Evolutionary conservation across 192 early-diverging fungal species (phyloP), one percentile per base, ranked within the genome.

Genomic region (Umbelopsis sp.): DNA sequence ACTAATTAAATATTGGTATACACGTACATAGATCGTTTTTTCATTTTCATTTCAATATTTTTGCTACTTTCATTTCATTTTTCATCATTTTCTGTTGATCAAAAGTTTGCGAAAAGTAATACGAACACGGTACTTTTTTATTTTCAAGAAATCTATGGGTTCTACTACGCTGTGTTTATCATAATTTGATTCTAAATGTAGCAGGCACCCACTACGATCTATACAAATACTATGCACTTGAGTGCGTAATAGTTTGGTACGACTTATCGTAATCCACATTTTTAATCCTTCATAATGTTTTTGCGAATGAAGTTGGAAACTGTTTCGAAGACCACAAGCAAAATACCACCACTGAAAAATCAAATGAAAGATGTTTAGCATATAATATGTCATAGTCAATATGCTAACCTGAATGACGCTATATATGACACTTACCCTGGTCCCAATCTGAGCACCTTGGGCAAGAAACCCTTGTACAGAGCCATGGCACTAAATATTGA

Each of bases 381-480:
- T 81, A 69, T 84, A 82, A 68, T 81, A 84, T 30, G 27, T 30
- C 27, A 30, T 30, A 30, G 27, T 3, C 27, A 30, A 30, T 30
- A 3, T n/a, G 27, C 1, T 30, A 30, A 30, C 27, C 27, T 30
- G 3, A 30, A 25, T 82, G 18, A 23, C 4, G n/a, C 10, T 46
- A 23, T 2, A 18, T n/a, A 7, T 41, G 35, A 46, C 10, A 66
- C 74, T 75, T 70, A 75, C 74, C 76, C 97, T 44, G 97, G 97
- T 21, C 97, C 97, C 41, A 98, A 82, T 80, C 97, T 86, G 68
- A 98, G 87, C 41, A 97, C 94, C 82, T 98, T 98, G 37, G 97
- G 94, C 35, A 93, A 82, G 71, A 97, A 95, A 35, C 97, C 96
- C 84, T 96, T 97, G 89, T 98, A 98, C 13, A 98, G 80, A 7